Evolutionary conservation across 345 rosid genomes (phyloP), one percentile per base, ranked within the genome.

Genomic region (Citrus medica): DNA sequence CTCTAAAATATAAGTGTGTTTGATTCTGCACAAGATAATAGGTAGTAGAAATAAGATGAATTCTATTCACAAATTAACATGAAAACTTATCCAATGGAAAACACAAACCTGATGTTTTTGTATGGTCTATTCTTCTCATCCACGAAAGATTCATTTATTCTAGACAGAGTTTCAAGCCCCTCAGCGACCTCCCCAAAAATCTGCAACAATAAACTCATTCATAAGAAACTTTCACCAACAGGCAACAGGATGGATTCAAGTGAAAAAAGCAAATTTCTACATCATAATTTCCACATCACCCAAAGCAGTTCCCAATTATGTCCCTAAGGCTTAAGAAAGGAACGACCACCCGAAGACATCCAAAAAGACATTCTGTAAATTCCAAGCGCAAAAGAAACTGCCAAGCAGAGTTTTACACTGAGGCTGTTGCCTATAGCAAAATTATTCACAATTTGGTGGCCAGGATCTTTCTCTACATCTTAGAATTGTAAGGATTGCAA

Each of bases 111-210:
- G 61, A 96, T 91, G 85, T 94, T 94, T 77, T 89, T 96, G 68
- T 74, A 90, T 19, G 97, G 98, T 62, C 94, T 89, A 79, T 85
- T 87, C 81, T 92, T 90, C 25, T 88, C 92, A 86, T 96, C 98
- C 55, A 94, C 92, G 79, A 84, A 92, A 82, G 97, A 92, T 90
- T 94, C 99, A 83, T 94, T 96, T 71, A 95, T 93, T 83, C 97
- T 89, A 51, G 86, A 83, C 83, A 96, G 79, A 63, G 98, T 90
- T 63, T 94, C 98, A 76, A 91, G 73, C 25, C 98, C 99, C 87
- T 94, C 99, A 4, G 93, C 97, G 82, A 94, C 85, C 90, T 92
- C 97, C 60, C 97, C 98, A 86, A 96, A 96, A 60, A 96, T 97
- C 99, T 94, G 79, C 22, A 79, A 81, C 32, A 35, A 25, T 55